Conservation (phyloP, 2,329 filamentous ascomycete species). For the Elsinoe arachidis region DNA sequence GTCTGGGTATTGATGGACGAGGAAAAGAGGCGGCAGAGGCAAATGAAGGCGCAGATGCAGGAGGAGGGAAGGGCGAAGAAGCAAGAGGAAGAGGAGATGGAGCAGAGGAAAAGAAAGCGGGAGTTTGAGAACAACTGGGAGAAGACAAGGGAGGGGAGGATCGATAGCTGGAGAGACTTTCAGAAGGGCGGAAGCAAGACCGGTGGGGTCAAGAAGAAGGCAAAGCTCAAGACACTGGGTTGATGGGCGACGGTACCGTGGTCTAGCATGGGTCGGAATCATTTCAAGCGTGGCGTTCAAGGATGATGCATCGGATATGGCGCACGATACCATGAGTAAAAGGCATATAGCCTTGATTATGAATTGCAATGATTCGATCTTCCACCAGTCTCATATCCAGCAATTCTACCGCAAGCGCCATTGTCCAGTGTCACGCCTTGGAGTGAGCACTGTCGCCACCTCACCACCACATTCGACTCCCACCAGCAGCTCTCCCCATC, state of each 20-base stretch:
- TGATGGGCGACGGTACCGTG: constrained; percentile 23
- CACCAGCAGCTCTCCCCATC: neutral
- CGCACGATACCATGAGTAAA: neutral
- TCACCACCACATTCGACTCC: neutral
- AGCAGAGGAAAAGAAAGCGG: constrained; percentile 52
- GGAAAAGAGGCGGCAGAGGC: constrained; percentile 72
- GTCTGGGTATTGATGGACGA: constrained; percentile 87
- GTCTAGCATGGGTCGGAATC: neutral
- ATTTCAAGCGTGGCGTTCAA: neutral
- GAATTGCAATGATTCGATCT: too few species aligned
- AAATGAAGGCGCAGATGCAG: constrained; percentile 89
- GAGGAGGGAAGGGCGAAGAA: constrained; percentile 88
- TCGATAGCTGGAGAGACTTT: constrained; percentile 89
- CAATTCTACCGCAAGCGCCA: too few species aligned
- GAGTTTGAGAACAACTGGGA: constrained; percentile 96
- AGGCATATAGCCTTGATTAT: neutral
- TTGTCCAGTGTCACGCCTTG: too few species aligned
- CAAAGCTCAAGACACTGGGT: constrained; percentile 46
- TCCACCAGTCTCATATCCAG: too few species aligned
- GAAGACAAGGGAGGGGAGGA: constrained; percentile 78
- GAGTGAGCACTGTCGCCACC: too few species aligned
- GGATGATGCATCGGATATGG: neutral
- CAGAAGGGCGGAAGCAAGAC: constrained; percentile 52
- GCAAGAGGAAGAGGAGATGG: constrained; percentile 75
- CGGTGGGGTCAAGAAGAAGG: constrained; percentile 36